Conservation (phyloP, 192 early-diverging fungal species). For the Diversispora eburnea region DNA sequence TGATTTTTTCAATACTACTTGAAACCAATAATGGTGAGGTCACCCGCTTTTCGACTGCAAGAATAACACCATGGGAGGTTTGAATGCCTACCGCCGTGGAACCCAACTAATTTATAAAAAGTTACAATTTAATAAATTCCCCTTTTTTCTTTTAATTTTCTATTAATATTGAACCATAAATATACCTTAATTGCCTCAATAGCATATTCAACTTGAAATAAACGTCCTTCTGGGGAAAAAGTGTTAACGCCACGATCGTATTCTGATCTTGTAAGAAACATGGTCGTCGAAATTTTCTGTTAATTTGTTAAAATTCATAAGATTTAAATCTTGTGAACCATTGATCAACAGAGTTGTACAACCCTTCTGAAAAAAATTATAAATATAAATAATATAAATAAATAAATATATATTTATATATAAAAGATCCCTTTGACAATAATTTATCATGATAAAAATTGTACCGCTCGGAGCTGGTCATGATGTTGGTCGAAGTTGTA, state of each 20-base stretch:
- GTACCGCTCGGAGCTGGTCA: conserved; percentile 77
- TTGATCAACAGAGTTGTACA: no score
- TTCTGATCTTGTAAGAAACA: conserved; percentile 83
- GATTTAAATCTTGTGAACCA: no score
- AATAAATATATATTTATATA: no score
- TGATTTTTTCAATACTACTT: conserved; percentile 95
- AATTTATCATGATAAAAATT: conserved; percentile 52
- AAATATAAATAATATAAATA: no score
- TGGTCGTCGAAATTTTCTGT: no score
- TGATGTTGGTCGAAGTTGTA: conserved; percentile 83
- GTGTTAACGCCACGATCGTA: conserved; percentile 99
- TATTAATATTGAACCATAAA: background rate
- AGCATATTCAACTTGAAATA: conserved; percentile 99
- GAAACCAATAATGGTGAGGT: conserved; percentile 90
- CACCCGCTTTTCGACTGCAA: conserved; percentile 97
- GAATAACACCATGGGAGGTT: conserved; percentile 86
- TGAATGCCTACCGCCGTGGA: conserved; percentile 98
- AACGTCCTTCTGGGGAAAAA: conserved; percentile 97
- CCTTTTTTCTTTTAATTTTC: no score
- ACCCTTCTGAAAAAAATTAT: no score
- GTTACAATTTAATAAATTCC: background rate
- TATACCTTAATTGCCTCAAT: conserved; percentile 97
- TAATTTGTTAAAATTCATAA: no score
- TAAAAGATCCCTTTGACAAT: background rate
- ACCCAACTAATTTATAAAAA: conserved; percentile 62